Base-by-base conservation (phyloP, 768 basidiomycete species). In the Suillus occidentalis region DNA sequence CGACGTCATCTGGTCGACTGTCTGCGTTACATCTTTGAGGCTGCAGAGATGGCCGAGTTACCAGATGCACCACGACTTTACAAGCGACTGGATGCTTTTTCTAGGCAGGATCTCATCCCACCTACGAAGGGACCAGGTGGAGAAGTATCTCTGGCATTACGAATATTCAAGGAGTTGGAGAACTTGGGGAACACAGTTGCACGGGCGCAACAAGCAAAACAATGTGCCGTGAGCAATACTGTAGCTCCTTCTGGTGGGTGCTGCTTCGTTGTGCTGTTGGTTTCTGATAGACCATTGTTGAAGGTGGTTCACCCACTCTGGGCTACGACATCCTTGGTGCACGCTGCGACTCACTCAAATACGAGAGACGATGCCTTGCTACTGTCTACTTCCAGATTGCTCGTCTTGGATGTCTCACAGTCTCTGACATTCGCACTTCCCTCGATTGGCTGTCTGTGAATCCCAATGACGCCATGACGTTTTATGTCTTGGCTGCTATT, bases 1-100 rank as follows among this genome's bases (percentile, higher is more conserved):
- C 85, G 94, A 7, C 85, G 89, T 39, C 82, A 87, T 62, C 81
- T 93, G 25, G 86, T 89, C 47, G 89, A 91, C 52, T 92, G 85
- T 65, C 72, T 95, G 58, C 82, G 85, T 22, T 85, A 84, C 71
- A 81, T 96, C 56, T 82, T 93, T 66, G 87, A 91, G 67, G 72
- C 83, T 6, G 85, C 88, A 0, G 84, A 85, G 64, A 75, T 80
- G 1, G 82, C 83, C 0, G 79, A 83, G 13, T 64, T 72, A 0
- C 79, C 80, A 0, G 81, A 82, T 47, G 72, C 83, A n/a, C 78
- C 83, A 1, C 68, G 79, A n/a, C 78, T 87, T 7, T 83, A 84
- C 68, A 72, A 78, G 52, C 82, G 86, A 61, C 73, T 93, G 61
- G 79, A 81, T 28, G 74, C 77, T 8, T 93, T 89, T 64, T 84